Base-by-base conservation (phyloP, 2,329 filamentous ascomycete genomes). In the Aureobasidium namibiae region DNA sequence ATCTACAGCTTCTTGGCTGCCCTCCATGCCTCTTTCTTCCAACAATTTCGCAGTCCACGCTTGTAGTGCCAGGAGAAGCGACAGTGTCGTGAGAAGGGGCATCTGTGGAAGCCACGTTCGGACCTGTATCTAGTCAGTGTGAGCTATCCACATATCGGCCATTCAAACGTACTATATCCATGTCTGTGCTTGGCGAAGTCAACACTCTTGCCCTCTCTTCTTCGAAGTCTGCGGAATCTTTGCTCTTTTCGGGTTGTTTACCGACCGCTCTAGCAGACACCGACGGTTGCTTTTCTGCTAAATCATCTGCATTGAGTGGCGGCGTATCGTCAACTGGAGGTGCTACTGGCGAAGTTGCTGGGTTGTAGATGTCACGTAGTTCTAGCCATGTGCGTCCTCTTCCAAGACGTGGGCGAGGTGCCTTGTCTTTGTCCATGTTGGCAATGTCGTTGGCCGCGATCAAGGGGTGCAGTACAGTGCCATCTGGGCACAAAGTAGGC, bases 211-310 rank as follows among this genome's bases (percentile, higher is more conserved):
- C 46, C 82, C 82, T 36, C 76, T 77, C 11, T 80, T 74, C 2
- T 82, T 80, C 60, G 81, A 77, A 18, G 81, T 79, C 60, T 24
- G 83, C 74, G 41, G 81, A 78, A 13, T 85, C 82, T 67, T 86
- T 79, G 65, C 84, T 23, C 31, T 85, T 60, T 80, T 83, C 90
- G 29, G 92, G 94, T 85, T 95, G 90, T 73, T 99, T 99, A 8
- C 94, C 94, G 52, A 94, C 81, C 16, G 94, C 94, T 72, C 97
- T 99, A 73, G 97, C 94, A 21, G 92, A 96, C 89, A 97, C 96
- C 23, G 87, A 82, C 38, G 42, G 85, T 81, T 18, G 81, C 82
- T 56, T 56, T 7, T 57, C 54, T 16, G 24, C 14, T 1, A 23
- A 23, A 26, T 26, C 52, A 96, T 58, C 54, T 10, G 44, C 54